Base-by-base conservation (phyloP, 306 rosid species). In the Vachellia collinsii region DNA sequence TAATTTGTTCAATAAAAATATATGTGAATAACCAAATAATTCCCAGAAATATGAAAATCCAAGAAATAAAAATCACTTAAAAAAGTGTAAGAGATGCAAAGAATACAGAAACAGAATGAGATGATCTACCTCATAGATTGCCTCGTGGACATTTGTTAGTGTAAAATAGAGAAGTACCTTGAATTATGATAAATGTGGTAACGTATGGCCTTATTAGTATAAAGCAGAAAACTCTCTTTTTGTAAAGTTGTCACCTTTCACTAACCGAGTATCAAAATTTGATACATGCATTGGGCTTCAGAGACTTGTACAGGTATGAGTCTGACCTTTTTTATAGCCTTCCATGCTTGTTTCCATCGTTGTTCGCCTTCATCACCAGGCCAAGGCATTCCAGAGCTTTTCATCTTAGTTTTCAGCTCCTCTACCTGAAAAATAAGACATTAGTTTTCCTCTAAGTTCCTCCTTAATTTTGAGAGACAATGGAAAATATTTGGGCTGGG, bases 351-450 rank as follows among this genome's bases (percentile, higher is more conserved):
- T 77, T 86, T 89, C 99, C 99, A 95, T 74, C 92, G 84, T 53
- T 92, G 72, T 83, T 91, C 90, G 8, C 98, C 98, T 86, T 95
- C 99, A 88, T 95, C 98, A 70, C 99, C 98, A 4, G 99, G 99
- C 99, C 99, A 95, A 73, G 99, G 99, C 99, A 95, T 91, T 77
- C 93, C 99, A 43, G 98, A 95, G 89, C 90, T 76, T 88, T 87
- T 81, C 98, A 95, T 93, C 79, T 68, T 92, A 53, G 85, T 86
- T 87, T 88, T 88, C 86, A 95, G 88, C 83, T 95, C 98, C 83
- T 86, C 91, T 51, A 93, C 93, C 99, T 95, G 89, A 84, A 86
- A 80, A 67, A n/a, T 38, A 86, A n/a, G n/a, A 43, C 75, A 77
- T 77, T 76, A 86, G 78, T 67, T 80, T 70, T 69, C 71, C 56